Evolutionary conservation across 2,329 filamentous ascomycete species (phyloP), one percentile per base, ranked within the genome.

Genomic region (Sordariomycetes sp.): DNA sequence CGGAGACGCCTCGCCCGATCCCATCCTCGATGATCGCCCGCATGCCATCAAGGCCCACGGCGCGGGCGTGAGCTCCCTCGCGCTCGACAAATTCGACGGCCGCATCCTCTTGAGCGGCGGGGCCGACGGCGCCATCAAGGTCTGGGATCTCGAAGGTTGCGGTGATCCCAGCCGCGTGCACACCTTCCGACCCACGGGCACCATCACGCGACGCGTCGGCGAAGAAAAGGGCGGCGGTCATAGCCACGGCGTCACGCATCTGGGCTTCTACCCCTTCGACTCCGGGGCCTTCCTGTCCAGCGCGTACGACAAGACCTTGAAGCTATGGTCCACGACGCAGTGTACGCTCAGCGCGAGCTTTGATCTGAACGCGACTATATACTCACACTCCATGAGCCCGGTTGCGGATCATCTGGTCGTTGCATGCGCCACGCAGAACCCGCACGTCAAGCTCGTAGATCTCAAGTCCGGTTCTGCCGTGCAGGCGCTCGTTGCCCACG

Each of bases 381-480:
- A 86, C 57, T 79, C 82, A 1, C 87, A 94, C 54, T 77, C 83
- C 1, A 70, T 85, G 18, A 94, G 87, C 1, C 72, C 79, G 27
- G 63, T 88, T 38, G 72, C 86, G 36, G 63, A 75, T 34, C 70
- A 87, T 48, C 67, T 94, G 0, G 71, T 94, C 4, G 83, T 95
- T 8, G 87, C 90, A 8, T 92, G 86, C 48, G 88, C 84, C 1
- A 93, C 87, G 1, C 86, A 93, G 42, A 79, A 92, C 51, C 85
- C 86, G 6, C 72, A 83, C 18, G 82, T 94, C 11, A 79, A 87
- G 12, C 72, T 96, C 6, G 76, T 95, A 6, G 90, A 96, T 51
- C 68, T 95, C 21, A 82, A 84, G 34, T 88, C 87, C 1, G 86
- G 86, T 3, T 73, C 86, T 12, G 56, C 59, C 31, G 79, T 82